Conservation (phyloP, 164 flowering plant genomes). For the Liquidambar formosana region DNA sequence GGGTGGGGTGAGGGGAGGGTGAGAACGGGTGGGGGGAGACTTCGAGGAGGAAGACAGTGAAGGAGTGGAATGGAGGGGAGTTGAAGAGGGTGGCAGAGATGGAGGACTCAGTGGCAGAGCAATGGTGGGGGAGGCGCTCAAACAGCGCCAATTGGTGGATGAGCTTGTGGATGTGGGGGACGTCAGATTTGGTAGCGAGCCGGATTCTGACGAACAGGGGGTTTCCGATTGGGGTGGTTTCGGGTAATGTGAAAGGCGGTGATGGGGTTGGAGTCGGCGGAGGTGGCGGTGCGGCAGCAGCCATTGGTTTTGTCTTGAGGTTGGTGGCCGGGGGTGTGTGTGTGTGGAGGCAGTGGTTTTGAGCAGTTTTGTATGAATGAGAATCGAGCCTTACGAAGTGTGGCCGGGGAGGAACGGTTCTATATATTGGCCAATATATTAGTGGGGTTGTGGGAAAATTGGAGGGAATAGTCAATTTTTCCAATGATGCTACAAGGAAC, state of each 20-base stretch:
- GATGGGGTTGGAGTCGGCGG: not conserved
- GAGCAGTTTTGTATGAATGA: too few relatives aligned
- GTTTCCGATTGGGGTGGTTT: slow-evolving; percentile 21
- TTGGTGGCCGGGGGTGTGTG: too few relatives aligned
- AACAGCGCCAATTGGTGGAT: slow-evolving; percentile 90
- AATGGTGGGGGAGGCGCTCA: slow-evolving; percentile 71
- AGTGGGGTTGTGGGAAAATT: too few relatives aligned
- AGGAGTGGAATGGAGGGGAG: slow-evolving; percentile 74
- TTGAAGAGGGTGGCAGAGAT: slow-evolving; percentile 79
- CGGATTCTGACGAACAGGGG: slow-evolving; percentile 60
- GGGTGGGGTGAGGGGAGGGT: not conserved
- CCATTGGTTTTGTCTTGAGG: too few relatives aligned
- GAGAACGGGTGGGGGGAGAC: slow-evolving; percentile 46
- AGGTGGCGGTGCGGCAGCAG: too few relatives aligned
- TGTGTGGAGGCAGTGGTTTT: too few relatives aligned
- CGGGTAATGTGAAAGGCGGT: slow-evolving; percentile 15
- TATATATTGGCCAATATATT: too few relatives aligned
- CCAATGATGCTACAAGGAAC: too few relatives aligned
- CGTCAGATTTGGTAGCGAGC: slow-evolving; percentile 58
- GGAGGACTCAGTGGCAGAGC: slow-evolving; percentile 66
- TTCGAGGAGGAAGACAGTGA: slow-evolving; percentile 83
- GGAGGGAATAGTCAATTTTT: too few relatives aligned
- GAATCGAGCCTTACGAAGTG: too few relatives aligned
- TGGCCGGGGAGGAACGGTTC: too few relatives aligned
- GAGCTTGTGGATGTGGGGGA: slow-evolving; percentile 71